These are phyloP conservation scores for Elongisporangium anandrum DNA, from an alignment of 352 stramenopile species.

Conservation along the genomic window DNA sequence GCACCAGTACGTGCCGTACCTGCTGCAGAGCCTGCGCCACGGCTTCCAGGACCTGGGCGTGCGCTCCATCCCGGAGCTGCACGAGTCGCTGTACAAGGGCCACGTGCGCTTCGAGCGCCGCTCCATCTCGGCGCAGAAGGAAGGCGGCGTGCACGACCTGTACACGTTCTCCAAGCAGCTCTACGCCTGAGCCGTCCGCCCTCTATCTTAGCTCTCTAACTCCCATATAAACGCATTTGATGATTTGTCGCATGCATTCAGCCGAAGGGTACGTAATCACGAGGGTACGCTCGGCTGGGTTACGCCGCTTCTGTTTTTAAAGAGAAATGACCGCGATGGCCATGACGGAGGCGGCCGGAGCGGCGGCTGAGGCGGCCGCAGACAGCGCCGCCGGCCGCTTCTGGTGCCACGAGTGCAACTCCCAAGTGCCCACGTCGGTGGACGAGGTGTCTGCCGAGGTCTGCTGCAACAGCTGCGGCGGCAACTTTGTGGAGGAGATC, in stretches of 20 bases:
- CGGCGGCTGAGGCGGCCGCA: not conserved
- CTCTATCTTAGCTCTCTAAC: not conserved
- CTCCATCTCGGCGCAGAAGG: conserved; percentile 95
- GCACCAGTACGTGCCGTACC: conserved; percentile 96
- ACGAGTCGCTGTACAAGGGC: conserved; percentile 63
- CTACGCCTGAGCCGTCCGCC: conserved; percentile 34
- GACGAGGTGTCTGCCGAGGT: conserved; percentile 63
- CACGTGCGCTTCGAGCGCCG: conserved; percentile 94
- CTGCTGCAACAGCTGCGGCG: conserved; percentile 59
- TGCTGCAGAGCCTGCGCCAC: conserved; percentile 96
- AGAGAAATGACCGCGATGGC: conserved; percentile 2
- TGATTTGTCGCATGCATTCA: not conserved
- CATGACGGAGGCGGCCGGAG: conserved; percentile 14
- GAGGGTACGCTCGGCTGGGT: not conserved
- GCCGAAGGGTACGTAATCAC: not conserved
- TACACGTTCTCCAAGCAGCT: conserved; percentile 94
- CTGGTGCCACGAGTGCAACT: conserved; percentile 82
- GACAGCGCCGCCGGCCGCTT: conserved; percentile 23
- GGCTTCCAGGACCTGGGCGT: conserved; percentile 97
- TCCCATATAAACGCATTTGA: conserved; percentile 1
- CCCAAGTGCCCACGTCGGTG: conserved; percentile 45
- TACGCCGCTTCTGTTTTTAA: conserved; percentile 7
- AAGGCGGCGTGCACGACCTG: conserved; percentile 96
- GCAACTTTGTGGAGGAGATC: conserved; percentile 86
- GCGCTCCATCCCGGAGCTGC: conserved; percentile 82